Conservation (phyloP, 1,284 basidiomycete genomes). For the Ceratobasidium sp. region DNA sequence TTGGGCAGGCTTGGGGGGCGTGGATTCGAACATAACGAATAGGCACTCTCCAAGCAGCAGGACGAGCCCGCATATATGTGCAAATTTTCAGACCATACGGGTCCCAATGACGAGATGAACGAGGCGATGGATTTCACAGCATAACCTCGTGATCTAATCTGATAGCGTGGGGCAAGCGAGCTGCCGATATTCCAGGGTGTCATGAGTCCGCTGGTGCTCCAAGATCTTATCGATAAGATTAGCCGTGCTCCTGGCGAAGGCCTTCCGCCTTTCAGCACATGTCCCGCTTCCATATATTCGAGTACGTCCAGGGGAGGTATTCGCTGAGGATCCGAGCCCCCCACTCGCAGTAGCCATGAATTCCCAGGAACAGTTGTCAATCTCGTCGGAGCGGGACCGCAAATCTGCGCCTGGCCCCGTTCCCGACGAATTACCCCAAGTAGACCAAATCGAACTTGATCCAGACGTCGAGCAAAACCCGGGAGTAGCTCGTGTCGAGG, state of each 20-base stretch:
- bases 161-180: constrained; percentile 36
- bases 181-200: not conserved
- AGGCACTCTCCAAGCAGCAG: not conserved
- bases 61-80: constrained; percentile 27
- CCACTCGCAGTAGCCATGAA: constrained; percentile 15
- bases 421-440: not conserved
- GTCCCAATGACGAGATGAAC: too few species aligned
- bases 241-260: not conserved
- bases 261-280: constrained; percentile 25
- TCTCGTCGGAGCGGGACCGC: constrained; percentile 7
- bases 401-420: not conserved
- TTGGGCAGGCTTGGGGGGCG: constrained; percentile 10
- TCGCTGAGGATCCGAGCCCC: constrained; percentile 1
- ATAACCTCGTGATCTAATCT: constrained; percentile 25
- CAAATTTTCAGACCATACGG: constrained; percentile 22
- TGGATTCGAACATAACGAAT: constrained; percentile 26
- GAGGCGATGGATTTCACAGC: too few species aligned
- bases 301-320: not conserved
- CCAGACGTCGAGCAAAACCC: constrained; percentile 25
- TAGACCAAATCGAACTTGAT: not conserved
- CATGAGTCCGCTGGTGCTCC: constrained; percentile 1
- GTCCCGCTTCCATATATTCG: constrained; percentile 30
- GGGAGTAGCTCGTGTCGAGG: constrained; percentile 35
- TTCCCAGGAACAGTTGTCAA: constrained; percentile 14
- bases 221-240: constrained; percentile 19